phyloP scores from a whole-genome alignment of 108 stramenopile species.

The Mayamaea pseudoterrestris region DNA sequence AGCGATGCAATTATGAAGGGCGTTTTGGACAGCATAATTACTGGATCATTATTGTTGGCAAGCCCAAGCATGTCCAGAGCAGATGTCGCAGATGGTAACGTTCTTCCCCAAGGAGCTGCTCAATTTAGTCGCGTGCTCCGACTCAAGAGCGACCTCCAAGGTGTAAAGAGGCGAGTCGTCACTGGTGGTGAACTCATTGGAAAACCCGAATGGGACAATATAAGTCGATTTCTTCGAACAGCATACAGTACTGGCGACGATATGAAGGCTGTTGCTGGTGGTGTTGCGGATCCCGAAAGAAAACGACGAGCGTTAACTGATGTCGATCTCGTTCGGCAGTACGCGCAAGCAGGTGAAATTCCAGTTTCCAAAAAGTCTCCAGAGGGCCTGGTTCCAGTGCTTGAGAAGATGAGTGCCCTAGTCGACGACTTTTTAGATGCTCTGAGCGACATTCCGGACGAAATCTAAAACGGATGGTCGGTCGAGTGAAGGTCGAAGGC shows the following conservation, averaged over 20 bases:
- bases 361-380: slow-evolving; percentile 40
- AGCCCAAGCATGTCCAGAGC: slow-evolving; percentile 19
- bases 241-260: slow-evolving; percentile 52
- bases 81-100: slow-evolving; percentile 47
- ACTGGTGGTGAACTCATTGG: slow-evolving; percentile 37
- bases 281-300: slow-evolving; percentile 31
- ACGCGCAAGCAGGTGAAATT: slow-evolving; percentile 49
- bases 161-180: slow-evolving; percentile 35
- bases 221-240: slow-evolving; percentile 46
- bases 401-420: slow-evolving; percentile 27
- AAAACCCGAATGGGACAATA: slow-evolving; percentile 62
- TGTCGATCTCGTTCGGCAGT: slow-evolving; percentile 41
- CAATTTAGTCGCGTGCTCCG: slow-evolving; percentile 60
- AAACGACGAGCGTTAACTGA: slow-evolving; percentile 34
- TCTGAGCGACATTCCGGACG: slow-evolving; percentile 59
- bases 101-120: slow-evolving; percentile 47
- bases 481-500: too few relatives aligned
- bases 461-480: too few relatives aligned
- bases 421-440: slow-evolving; percentile 55
- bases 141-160: slow-evolving; percentile 35
- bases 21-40: too few relatives aligned
- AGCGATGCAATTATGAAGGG: too few relatives aligned
- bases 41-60: too few relatives aligned
- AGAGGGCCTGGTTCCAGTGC: slow-evolving; percentile 27
- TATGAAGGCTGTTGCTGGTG: slow-evolving; percentile 50